These are phyloP conservation scores for Colletotrichum shisoi DNA, from an alignment of 2,329 filamentous ascomycete species.

Conservation along the genomic window DNA sequence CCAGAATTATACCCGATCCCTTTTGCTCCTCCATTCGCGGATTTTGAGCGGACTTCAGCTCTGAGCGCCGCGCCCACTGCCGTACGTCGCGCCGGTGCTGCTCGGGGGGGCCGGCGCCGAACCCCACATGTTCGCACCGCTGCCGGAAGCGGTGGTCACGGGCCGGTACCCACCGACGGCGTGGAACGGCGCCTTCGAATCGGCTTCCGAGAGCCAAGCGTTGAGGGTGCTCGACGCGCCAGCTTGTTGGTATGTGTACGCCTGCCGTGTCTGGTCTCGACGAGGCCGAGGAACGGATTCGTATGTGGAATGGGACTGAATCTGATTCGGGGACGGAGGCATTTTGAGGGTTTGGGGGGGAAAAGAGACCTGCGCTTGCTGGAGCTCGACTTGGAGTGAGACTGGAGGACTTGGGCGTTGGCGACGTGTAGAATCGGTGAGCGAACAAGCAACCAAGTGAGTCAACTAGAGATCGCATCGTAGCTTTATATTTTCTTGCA, in stretches of 20 bases:
- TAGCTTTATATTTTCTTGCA: neutral
- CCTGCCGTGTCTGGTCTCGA: neutral
- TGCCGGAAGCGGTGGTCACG: neutral
- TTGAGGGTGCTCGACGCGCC: conserved; percentile 13
- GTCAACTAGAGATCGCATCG: neutral
- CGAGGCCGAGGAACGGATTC: conserved; percentile 8
- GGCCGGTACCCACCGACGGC: conserved; percentile 13
- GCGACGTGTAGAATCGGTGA: neutral
- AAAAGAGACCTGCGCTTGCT: neutral
- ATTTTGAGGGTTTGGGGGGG: conserved; percentile 1
- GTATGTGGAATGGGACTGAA: neutral
- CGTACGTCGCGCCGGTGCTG: conserved; percentile 23
- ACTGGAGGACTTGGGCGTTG: neutral
- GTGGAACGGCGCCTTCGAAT: conserved; percentile 12
- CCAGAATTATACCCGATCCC: neutral
- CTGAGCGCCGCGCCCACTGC: conserved; percentile 11
- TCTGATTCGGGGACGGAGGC: conserved; percentile 6
- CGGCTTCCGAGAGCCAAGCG: conserved; percentile 19
- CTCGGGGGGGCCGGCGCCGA: conserved; percentile 12
- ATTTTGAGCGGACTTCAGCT: neutral
- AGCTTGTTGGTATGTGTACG: conserved; percentile 10
- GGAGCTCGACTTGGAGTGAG: too few relatives aligned
- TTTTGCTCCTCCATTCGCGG: neutral
- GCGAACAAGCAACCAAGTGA: neutral
- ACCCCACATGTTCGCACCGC: conserved; percentile 3